Conservation (phyloP, 345 rosid genomes). For the Eucalyptus dawsonii region DNA sequence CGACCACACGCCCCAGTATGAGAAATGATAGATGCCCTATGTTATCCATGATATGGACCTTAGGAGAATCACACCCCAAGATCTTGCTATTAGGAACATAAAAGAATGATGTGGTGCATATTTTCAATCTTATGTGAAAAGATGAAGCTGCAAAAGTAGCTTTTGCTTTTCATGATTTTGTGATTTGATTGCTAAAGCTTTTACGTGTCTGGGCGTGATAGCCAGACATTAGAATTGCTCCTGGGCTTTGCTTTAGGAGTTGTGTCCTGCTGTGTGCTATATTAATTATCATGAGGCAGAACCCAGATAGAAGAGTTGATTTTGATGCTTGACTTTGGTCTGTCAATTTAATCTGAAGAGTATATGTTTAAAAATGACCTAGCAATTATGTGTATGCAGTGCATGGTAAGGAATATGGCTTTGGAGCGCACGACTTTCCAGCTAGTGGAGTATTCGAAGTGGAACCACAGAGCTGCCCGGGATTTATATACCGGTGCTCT, state of each 20-base stretch:
- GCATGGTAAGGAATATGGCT: slow-evolving; percentile 74
- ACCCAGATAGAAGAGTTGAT: not conserved
- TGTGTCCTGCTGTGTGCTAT: not conserved
- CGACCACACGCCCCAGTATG: not conserved
- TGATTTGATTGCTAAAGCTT: not conserved
- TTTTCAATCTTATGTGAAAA: not conserved
- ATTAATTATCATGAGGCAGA: not conserved
- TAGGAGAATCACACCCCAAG: not conserved
- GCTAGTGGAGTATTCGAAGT: slow-evolving; percentile 78
- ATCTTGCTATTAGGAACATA: not conserved
- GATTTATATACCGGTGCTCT: slow-evolving; percentile 51
- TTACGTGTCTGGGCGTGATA: not conserved
- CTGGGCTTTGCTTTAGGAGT: not conserved
- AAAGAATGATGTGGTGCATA: not conserved
- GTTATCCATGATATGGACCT: not conserved
- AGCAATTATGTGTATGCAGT: slow-evolving; percentile 16
- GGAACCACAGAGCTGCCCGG: slow-evolving; percentile 64
- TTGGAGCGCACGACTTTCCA: slow-evolving; percentile 72
- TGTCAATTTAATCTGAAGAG: not conserved
- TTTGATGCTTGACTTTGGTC: not conserved
- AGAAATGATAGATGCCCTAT: not conserved
- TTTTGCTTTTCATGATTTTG: not conserved
- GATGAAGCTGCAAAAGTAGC: not conserved
- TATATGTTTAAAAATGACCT: not conserved
- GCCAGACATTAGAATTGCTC: not conserved